phyloP scores from a whole-genome alignment of 2,329 filamentous ascomycete genomes.

The Emergomyces pasteurianus region DNA sequence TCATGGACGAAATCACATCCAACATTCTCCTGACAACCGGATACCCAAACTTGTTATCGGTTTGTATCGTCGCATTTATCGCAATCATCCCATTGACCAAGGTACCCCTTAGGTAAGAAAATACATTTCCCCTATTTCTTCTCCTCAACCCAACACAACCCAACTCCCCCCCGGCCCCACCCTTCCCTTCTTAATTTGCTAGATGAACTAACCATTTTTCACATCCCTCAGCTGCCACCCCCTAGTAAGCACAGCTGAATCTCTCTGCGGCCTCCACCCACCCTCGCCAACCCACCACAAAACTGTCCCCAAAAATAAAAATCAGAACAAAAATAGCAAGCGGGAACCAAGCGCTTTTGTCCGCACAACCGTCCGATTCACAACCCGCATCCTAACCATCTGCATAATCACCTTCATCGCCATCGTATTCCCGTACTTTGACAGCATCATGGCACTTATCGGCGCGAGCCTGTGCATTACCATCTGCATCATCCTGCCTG shows the following conservation, averaged over 20 bases:
- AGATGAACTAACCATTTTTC: constrained; percentile 6
- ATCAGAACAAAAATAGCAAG: not conserved
- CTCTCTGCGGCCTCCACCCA: constrained; percentile 61
- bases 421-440: constrained; percentile 64
- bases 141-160: no score
- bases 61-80: constrained; percentile 74
- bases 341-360: not conserved
- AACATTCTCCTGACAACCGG: constrained; percentile 67
- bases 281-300: constrained; percentile 20
- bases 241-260: constrained; percentile 74
- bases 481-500: constrained; percentile 82
- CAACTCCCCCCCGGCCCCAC: not conserved
- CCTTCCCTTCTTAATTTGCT: not conserved
- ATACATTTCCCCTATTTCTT: no score
- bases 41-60: constrained; percentile 62
- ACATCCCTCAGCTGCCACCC: constrained; percentile 51
- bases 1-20: constrained; percentile 77
- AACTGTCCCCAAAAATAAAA: constrained; percentile 13
- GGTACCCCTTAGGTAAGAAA: constrained; percentile 62
- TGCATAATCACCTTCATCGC: constrained; percentile 66
- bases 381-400: constrained; percentile 54
- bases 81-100: constrained; percentile 92
- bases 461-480: constrained; percentile 84
- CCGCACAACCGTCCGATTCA: constrained; percentile 32
- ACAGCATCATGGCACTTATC: constrained; percentile 83